Base-by-base conservation (phyloP, 768 basidiomycete genomes). In the Psilocybe cyanescens region DNA sequence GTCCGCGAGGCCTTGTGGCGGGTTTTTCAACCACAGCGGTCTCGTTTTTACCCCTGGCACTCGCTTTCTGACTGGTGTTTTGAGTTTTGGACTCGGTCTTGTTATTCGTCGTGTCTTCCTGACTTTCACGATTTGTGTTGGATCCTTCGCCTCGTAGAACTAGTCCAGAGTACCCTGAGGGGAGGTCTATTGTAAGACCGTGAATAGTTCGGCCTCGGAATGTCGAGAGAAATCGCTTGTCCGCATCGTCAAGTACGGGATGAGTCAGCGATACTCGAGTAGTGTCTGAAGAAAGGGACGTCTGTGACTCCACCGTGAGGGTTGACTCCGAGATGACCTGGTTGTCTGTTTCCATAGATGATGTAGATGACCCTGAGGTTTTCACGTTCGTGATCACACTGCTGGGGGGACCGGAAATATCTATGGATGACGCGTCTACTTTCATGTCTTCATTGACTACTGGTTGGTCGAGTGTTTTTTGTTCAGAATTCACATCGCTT, bases 161-260 rank as follows among this genome's bases (percentile, higher is more conserved):
- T 9, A 93, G 65, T 5, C 93, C 93, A 0, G 76, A 67, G 68
- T 91, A 94, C 0, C 91, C 91, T 5, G 74, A 67, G 1, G 92
- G 92, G 0, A 94, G 65, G 17, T 77, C 74, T 1, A 92, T 78
- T 14, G 79, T 77, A 17, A 89, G 72, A 0, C 93, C 91, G 47
- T 90, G 88, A 44, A 95, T 79, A 11, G 78, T 80, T n/a, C 93
- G 78, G 9, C 93, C 93, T 2, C 93, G 81, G 73, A 94, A 95
- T 0, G 90, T 76, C 9, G 92, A 87, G 0, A 83, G 68, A 48
- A 84, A 85, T 47, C 81, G 84, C 57, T 54, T 66, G 46, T 70
- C 69, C 7, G 60, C 52, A 19, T 72, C 71, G 24, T 72, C 69
- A 14, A 69, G 49, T 17, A 50, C 54, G 30, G 65, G 60, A n/a